A percentile compares a stretch with the other conserved stretches of the same genome.
Evolutionary conservation across 495 filamentous ascomycete species (phyloP).

Genomic region (Pyronema domesticum): DNA sequence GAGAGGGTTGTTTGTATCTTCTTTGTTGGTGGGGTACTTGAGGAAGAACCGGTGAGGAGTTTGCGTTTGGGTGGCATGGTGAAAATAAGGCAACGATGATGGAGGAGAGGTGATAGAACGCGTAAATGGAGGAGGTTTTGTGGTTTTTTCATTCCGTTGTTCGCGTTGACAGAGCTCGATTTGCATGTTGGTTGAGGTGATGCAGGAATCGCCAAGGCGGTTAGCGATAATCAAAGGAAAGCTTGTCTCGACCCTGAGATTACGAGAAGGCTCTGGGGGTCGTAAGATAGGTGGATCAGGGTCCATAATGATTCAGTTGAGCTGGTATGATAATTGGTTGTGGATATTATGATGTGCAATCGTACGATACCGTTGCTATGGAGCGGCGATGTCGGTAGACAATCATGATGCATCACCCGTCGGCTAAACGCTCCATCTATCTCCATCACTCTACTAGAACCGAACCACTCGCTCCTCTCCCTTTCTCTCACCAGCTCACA

Average conservation of each 20-base stretch:
- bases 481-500: too few relatives aligned
- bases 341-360: too few relatives aligned
- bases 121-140: not conserved
- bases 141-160: not conserved
- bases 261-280: too few relatives aligned
- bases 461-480: too few relatives aligned
- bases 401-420: too few relatives aligned
- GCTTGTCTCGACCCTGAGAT: not conserved
- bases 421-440: too few relatives aligned
- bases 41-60: not conserved
- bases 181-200: not conserved
- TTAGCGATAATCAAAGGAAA: not conserved
- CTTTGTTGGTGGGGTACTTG: not conserved
- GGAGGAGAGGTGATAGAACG: not conserved
- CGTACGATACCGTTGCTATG: too few relatives aligned
- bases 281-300: too few relatives aligned
- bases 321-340: too few relatives aligned
- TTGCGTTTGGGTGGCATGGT: constrained; percentile 5
- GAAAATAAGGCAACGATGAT: not conserved
- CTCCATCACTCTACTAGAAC: too few relatives aligned
- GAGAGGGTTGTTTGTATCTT: not conserved
- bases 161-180: not conserved
- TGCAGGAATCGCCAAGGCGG: not conserved
- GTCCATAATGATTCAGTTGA: too few relatives aligned
- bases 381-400: too few relatives aligned